phyloP scores from a whole-genome alignment of 2,329 filamentous ascomycete species.

The Trichoderma brevicompactum region DNA sequence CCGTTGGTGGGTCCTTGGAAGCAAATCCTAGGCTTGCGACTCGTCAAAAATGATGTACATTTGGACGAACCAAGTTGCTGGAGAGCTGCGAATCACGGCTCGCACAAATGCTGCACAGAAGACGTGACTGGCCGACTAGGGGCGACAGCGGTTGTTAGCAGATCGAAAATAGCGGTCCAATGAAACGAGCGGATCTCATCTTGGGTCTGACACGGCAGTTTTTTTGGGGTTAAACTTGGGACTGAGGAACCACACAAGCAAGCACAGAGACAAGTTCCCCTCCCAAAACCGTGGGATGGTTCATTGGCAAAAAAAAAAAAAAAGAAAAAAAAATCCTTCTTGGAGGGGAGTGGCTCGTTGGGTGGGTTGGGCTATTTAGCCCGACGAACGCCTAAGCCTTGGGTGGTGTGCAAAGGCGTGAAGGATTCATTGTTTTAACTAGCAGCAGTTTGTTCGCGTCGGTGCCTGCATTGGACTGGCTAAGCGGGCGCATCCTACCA shows the following conservation, averaged over 20 bases:
- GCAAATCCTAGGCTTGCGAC: conserved; percentile 16
- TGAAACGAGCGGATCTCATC: conserved; percentile 26
- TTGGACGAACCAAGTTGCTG: conserved; percentile 27
- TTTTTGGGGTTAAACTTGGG: background rate
- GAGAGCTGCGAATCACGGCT: conserved; percentile 27
- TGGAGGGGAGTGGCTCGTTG: conserved; percentile 5
- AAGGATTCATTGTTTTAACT: background rate
- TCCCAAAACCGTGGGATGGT: background rate
- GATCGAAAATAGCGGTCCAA: conserved; percentile 25
- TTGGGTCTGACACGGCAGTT: conserved; percentile 21
- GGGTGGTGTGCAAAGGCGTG: background rate
- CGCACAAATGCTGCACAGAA: conserved; percentile 25
- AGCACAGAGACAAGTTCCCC: background rate
- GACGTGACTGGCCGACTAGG: conserved; percentile 28
- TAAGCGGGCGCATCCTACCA: conserved; percentile 6
- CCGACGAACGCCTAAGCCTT: conserved; percentile 1
- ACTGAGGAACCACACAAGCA: conserved; percentile 18
- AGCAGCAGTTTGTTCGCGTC: background rate
- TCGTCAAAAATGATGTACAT: conserved; percentile 31
- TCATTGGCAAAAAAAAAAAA: background rate
- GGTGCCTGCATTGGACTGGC: conserved; percentile 28
- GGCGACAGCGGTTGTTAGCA: conserved; percentile 18
- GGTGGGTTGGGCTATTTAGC: background rate
- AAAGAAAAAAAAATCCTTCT: background rate
- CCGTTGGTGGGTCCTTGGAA: conserved; percentile 22